Conservation (phyloP, 1,284 basidiomycete genomes). For the Exsudoporus floridanus region DNA sequence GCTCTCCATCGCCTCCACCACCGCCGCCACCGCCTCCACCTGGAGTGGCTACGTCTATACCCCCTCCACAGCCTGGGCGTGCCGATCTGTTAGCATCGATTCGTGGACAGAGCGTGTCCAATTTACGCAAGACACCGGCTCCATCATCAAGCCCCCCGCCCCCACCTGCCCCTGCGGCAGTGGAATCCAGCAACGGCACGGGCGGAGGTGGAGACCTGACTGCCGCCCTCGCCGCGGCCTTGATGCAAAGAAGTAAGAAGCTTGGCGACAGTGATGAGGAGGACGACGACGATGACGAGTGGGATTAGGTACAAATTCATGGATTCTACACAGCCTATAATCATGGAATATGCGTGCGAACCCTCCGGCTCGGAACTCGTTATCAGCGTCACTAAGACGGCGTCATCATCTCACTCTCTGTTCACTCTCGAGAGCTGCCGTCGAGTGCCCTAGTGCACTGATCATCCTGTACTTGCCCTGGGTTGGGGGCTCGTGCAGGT, state of each 20-base stretch:
- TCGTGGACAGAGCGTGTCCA: conserved; percentile 59
- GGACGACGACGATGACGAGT: conserved; percentile 86
- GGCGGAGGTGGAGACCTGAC: conserved; percentile 49
- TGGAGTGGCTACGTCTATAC: conserved; percentile 31
- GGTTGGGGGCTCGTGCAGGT: conserved; percentile 11
- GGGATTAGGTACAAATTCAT: conserved; percentile 45
- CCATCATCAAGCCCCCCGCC: conserved; percentile 36
- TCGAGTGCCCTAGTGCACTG: neutral
- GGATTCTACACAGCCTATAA: conserved; percentile 9
- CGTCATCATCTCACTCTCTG: neutral
- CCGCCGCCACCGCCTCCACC: conserved; percentile 40
- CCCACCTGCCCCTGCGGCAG: conserved; percentile 40
- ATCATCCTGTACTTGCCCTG: conserved; percentile 13
- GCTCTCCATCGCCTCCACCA: conserved; percentile 29
- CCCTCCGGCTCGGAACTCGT: neutral
- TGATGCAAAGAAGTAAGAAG: conserved; percentile 80
- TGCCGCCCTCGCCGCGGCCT: conserved; percentile 51
- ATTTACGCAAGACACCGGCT: conserved; percentile 65
- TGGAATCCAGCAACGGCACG: conserved; percentile 38
- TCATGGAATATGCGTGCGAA: neutral
- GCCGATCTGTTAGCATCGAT: conserved; percentile 57
- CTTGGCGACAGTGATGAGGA: conserved; percentile 91
- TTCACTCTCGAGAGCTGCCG: neutral
- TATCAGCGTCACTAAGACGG: neutral
- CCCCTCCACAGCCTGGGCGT: conserved; percentile 48